A percentile compares a stretch with the other conserved stretches of the same genome.
Conservation (phyloP, 176 grass and related monocot genomes). For the Pharus latifolius region DNA sequence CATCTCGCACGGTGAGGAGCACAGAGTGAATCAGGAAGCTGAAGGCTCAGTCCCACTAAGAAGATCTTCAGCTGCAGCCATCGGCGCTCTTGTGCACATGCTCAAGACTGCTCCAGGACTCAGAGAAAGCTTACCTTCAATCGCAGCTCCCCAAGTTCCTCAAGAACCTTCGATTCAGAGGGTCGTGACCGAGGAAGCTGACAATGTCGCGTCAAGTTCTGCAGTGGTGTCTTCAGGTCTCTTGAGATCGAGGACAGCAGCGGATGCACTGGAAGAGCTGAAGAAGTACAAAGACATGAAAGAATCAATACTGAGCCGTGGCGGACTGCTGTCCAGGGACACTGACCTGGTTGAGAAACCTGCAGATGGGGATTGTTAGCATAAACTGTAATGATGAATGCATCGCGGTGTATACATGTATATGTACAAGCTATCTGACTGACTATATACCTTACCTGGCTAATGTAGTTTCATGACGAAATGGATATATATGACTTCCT, state of each 20-base stretch:
- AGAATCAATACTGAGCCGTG: constrained; percentile 33
- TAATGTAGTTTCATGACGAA: too few species aligned
- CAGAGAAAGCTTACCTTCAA: constrained; percentile 14
- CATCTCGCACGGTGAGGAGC: constrained; percentile 22
- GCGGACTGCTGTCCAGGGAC: background rate
- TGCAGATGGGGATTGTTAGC: constrained; percentile 21
- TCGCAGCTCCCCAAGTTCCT: background rate
- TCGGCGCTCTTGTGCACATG: constrained; percentile 54
- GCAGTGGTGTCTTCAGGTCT: background rate
- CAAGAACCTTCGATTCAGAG: constrained; percentile 33
- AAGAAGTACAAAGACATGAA: constrained; percentile 42
- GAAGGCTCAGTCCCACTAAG: background rate
- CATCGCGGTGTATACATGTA: constrained; percentile 43
- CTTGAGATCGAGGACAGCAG: constrained; percentile 37
- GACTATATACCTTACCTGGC: constrained; percentile 10
- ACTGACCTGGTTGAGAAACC: constrained; percentile 9
- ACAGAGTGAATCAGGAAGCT: background rate
- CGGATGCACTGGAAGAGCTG: constrained; percentile 60
- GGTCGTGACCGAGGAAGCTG: constrained; percentile 41
- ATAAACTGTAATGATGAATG: constrained; percentile 20
- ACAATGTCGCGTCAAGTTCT: constrained; percentile 11
- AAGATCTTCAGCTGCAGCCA: constrained; percentile 47
- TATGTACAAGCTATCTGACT: constrained; percentile 13
- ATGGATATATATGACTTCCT: too few species aligned
- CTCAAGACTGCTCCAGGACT: constrained; percentile 54